These are phyloP conservation scores for Candida silvatica DNA, from an alignment of 805 yeast species.

Conservation along the genomic window DNA sequence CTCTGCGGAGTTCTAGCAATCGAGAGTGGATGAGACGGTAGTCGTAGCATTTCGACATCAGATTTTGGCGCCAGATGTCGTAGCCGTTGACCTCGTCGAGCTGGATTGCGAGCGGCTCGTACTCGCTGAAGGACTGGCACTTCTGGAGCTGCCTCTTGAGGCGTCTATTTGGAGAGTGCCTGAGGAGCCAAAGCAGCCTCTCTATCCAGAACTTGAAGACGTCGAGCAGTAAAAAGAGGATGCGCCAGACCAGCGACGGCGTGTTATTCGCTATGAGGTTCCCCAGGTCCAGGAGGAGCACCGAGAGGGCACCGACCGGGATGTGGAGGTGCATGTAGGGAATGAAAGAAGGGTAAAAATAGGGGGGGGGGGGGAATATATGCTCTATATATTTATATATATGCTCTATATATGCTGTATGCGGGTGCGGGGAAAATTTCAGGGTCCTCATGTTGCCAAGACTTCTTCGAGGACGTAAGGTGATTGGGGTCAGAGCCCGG, in stretches of 20 bases:
- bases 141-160: constrained; percentile 3
- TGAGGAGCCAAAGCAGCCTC: constrained; percentile 4
- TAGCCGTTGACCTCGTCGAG: constrained; percentile 46
- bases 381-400: too few relatives aligned
- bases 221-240: constrained; percentile 32
- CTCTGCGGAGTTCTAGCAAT: constrained; percentile 49
- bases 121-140: constrained; percentile 43
- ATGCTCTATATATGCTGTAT: too few relatives aligned
- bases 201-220: constrained; percentile 33
- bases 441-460: too few relatives aligned
- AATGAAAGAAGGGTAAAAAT: constrained; percentile 29
- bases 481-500: too few relatives aligned
- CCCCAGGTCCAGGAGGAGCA: background rate
- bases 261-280: background rate
- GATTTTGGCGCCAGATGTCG: constrained; percentile 72
- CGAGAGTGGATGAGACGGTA: constrained; percentile 75
- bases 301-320: background rate
- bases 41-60: constrained; percentile 74
- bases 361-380: constrained; percentile 48
- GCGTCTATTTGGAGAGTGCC: constrained; percentile 8
- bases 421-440: too few relatives aligned
- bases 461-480: too few relatives aligned
- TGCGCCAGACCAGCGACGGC: constrained; percentile 20
- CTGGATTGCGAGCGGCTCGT: constrained; percentile 47
- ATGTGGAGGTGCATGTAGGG: background rate